phyloP scores from a whole-genome alignment of 129 eudicot genomes.

The Lactuca saligna region DNA sequence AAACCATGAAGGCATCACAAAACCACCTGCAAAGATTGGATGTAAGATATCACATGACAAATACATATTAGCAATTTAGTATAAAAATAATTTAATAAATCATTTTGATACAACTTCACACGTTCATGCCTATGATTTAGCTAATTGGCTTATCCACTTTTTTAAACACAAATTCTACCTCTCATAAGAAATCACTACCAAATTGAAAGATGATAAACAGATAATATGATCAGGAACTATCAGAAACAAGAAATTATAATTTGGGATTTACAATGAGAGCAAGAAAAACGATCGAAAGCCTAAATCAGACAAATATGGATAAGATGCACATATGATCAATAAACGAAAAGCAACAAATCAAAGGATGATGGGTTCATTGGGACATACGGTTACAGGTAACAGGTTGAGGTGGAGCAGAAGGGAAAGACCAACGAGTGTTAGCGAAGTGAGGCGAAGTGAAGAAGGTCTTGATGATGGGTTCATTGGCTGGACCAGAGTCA shows the following conservation, averaged over 20 bases:
- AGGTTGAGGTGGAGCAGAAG: constrained; percentile 89
- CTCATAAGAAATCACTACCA: too few species aligned
- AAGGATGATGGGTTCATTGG: neutral
- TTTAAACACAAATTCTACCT: too few species aligned
- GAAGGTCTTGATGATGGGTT: constrained; percentile 65
- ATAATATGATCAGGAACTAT: too few species aligned
- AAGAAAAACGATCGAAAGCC: constrained; percentile 6
- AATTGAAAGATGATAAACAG: too few species aligned
- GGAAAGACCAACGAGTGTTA: constrained; percentile 80
- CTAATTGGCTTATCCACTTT: too few species aligned
- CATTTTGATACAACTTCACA: too few species aligned
- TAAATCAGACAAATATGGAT: neutral
- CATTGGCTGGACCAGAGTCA: constrained; percentile 95
- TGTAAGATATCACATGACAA: constrained; percentile 1
- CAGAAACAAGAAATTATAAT: neutral
- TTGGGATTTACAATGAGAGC: neutral
- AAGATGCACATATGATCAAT: neutral
- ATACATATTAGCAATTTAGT: neutral
- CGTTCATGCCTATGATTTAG: too few species aligned
- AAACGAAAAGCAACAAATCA: neutral
- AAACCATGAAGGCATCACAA: constrained; percentile 95
- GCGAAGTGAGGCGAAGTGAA: constrained; percentile 77
- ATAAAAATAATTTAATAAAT: too few species aligned
- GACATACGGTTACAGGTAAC: constrained; percentile 86
- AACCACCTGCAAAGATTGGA: constrained; percentile 62